Base-by-base conservation (phyloP, 495 filamentous ascomycete genomes). In the Wilcoxina mikolae region DNA sequence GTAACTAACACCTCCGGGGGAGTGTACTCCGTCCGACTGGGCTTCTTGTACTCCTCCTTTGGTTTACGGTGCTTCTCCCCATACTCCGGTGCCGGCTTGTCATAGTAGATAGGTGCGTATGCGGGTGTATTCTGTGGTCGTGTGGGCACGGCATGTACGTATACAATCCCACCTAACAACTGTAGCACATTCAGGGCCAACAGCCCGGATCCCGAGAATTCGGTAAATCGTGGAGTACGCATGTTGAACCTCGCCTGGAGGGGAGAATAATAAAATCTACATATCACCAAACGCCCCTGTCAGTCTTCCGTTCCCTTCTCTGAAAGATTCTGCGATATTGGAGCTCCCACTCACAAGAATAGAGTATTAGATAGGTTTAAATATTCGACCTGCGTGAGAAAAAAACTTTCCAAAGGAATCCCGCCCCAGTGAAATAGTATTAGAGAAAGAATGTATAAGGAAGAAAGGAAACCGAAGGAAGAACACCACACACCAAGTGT, bases 241-340 rank as follows among this genome's bases (percentile, higher is more conserved):
- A 62, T 63, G 28, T 24, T 50, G 51, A 58, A 49, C 60, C 60
- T 64, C 60, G 55, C 60, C 60, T 49, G 60, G 60, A 64, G 60
- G 60, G 48, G 26, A 51, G 11, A 53, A 53, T 25, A 47, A 27
- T 58, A 42, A 22, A 31, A 45, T 28, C 35, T 38, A 25, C 20
- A 26, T 38, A 49, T 7, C 26, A 43, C 15, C n/a, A 17, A 35
- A 29, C 20, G 9, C 31, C 31, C n/a, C n/a, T n/a, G n/a, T n/a
- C n/a, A n/a, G n/a, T n/a, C n/a, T n/a, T n/a, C n/a, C n/a, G n/a
- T n/a, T n/a, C n/a, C n/a, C n/a, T n/a, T n/a, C 15, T 39, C 35
- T 39, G 15, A 5, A 39, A 39, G 4, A 39, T 39, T 39, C 35
- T 1, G 20, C 12, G 20, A 5, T 2, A 39, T 5, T 39, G 35